Conservation (phyloP, 202 grass and related monocot species). For the Panicum hallii region DNA sequence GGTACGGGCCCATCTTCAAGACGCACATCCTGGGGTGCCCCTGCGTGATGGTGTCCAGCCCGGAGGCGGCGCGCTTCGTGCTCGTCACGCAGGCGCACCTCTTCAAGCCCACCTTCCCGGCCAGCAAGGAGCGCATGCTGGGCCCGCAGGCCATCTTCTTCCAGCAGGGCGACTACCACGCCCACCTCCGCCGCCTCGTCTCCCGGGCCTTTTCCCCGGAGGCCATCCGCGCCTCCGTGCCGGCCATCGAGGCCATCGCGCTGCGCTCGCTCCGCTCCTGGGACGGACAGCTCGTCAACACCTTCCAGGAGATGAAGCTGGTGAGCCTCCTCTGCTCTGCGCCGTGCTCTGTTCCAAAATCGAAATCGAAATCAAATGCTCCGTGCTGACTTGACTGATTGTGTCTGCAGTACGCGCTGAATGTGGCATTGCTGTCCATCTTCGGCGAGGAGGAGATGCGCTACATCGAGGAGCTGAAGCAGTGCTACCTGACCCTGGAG, state of each 20-base stretch:
- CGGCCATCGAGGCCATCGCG: slow-evolving; percentile 74
- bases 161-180: slow-evolving; percentile 90
- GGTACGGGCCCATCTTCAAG: slow-evolving; percentile 88
- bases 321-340: slow-evolving; percentile 42
- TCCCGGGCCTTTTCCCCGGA: slow-evolving; percentile 89
- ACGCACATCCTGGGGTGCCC: slow-evolving; percentile 91
- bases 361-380: too few relatives aligned
- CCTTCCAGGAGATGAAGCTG: slow-evolving; percentile 98
- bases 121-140: slow-evolving; percentile 97
- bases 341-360: too few relatives aligned
- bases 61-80: slow-evolving; percentile 92
- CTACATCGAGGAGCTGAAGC: slow-evolving; percentile 91
- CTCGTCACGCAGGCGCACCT: slow-evolving; percentile 91
- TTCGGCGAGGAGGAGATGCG: slow-evolving; percentile 90
- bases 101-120: slow-evolving; percentile 96
- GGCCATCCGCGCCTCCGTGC: slow-evolving; percentile 67
- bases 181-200: slow-evolving; percentile 81
- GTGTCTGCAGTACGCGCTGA: slow-evolving; percentile 72
- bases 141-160: slow-evolving; percentile 95
- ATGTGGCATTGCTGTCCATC: slow-evolving; percentile 94
- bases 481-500: slow-evolving; percentile 93
- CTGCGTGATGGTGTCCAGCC: slow-evolving; percentile 96
- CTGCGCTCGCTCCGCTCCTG: slow-evolving; percentile 60
- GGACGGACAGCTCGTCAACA: slow-evolving; percentile 80
- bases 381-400: not conserved